A percentile compares a stretch with the other conserved stretches of the same genome.
These are phyloP conservation scores for Stagonosporopsis cucurbitacearum DNA, from an alignment of 2,329 filamentous ascomycete genomes.

Conservation along the genomic window DNA sequence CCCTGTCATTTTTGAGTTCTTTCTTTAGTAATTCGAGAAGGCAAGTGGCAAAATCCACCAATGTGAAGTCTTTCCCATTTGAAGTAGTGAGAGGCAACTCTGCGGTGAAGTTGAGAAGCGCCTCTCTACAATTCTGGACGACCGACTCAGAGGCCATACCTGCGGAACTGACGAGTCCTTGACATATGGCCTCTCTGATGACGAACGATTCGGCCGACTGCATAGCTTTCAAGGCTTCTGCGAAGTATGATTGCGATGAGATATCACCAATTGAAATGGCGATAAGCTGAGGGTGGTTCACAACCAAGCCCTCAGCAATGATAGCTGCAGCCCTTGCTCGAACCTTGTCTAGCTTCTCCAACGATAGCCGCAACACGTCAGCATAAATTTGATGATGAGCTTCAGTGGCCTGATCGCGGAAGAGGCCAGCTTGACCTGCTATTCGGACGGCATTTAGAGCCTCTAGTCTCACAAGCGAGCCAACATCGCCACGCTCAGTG, in stretches of 20 bases:
- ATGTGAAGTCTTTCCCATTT: conserved; percentile 22
- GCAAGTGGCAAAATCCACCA: conserved; percentile 35
- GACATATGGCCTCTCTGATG: conserved; percentile 58
- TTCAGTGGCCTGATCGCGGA: conserved; percentile 21
- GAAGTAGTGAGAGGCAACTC: conserved; percentile 24
- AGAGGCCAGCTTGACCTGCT: conserved; percentile 36
- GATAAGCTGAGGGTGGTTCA: conserved; percentile 13
- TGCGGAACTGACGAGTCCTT: conserved; percentile 74
- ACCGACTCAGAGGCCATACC: conserved; percentile 80
- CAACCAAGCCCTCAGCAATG: conserved; percentile 13
- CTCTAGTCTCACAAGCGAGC: conserved; percentile 82
- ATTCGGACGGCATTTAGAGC: conserved; percentile 72
- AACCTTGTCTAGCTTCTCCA: conserved; percentile 90
- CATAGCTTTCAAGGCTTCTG: conserved; percentile 54
- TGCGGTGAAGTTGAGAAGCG: conserved; percentile 59
- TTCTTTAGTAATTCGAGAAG: conserved; percentile 39
- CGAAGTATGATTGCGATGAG: conserved; percentile 68
- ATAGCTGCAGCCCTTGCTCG: conserved; percentile 54
- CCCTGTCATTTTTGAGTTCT: conserved; percentile 65
- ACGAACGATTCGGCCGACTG: conserved; percentile 14
- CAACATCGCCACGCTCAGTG: conserved; percentile 86
- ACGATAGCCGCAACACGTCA: conserved; percentile 70
- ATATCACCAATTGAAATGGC: conserved; percentile 44
- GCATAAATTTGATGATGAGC: conserved; percentile 34
- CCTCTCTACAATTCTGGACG: conserved; percentile 71